A percentile compares a stretch with the other conserved stretches of the same genome.
phyloP scores from a whole-genome alignment of 805 yeast genomes.

The Saccharomycopsis malanga region DNA sequence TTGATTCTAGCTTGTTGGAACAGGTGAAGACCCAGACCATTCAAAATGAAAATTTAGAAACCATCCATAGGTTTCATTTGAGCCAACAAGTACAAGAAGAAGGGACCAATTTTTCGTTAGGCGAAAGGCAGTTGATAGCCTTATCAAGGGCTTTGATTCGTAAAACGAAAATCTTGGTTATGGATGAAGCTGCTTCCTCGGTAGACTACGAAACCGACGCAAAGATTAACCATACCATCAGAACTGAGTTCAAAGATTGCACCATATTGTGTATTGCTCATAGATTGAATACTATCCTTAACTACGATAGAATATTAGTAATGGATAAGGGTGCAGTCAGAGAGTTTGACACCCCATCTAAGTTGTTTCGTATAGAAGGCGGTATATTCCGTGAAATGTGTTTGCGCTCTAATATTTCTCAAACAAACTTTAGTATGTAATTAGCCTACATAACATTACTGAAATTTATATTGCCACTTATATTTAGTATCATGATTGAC shows the following conservation, averaged over 20 bases:
- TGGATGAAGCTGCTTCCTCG: constrained; percentile 78
- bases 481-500: too few species aligned
- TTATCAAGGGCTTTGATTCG: constrained; percentile 78
- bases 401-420: constrained; percentile 38
- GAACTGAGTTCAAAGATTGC: constrained; percentile 61
- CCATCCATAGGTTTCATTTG: constrained; percentile 50
- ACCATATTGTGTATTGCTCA: constrained; percentile 87
- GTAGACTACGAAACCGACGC: constrained; percentile 86
- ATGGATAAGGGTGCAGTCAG: constrained; percentile 58
- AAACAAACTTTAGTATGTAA: not conserved
- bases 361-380: constrained; percentile 37
- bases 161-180: constrained; percentile 63
- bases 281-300: constrained; percentile 64
- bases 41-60: constrained; percentile 27
- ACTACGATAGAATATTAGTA: constrained; percentile 64
- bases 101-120: constrained; percentile 58
- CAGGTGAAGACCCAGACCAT: constrained; percentile 25
- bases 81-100: constrained; percentile 54
- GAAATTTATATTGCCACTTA: too few species aligned
- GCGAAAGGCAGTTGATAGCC: constrained; percentile 67
- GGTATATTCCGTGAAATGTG: constrained; percentile 48
- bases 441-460: too few species aligned
- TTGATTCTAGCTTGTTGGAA: constrained; percentile 33
- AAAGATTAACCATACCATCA: constrained; percentile 68
- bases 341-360: constrained; percentile 58